Conservation (phyloP, 2,329 filamentous ascomycete species). For the Clarireedia paspali region DNA sequence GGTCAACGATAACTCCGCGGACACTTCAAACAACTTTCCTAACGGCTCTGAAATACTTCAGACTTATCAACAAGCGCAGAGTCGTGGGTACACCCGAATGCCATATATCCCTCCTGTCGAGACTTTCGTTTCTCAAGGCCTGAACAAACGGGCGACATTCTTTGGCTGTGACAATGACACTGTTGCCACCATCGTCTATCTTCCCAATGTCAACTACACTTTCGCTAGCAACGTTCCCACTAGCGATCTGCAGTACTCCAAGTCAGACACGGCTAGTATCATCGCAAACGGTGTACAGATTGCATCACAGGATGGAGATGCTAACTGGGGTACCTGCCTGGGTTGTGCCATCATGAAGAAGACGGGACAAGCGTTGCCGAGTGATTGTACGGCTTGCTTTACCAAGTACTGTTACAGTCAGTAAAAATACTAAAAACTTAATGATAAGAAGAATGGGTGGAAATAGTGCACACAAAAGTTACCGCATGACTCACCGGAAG, state of each 20-base stretch:
- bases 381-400: conserved; percentile 34
- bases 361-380: conserved; percentile 27
- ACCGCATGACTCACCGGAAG: too few species aligned
- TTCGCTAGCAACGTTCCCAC: conserved; percentile 28
- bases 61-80: conserved; percentile 19
- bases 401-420: conserved; percentile 32
- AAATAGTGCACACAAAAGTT: background rate
- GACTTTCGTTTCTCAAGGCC: conserved; percentile 28
- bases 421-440: background rate
- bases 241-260: conserved; percentile 30
- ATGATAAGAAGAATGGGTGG: background rate
- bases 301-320: conserved; percentile 29
- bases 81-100: conserved; percentile 31
- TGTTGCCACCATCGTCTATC: conserved; percentile 22
- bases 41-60: conserved; percentile 36
- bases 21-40: conserved; percentile 33
- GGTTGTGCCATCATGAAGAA: conserved; percentile 35
- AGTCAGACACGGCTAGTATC: conserved; percentile 31
- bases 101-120: conserved; percentile 35
- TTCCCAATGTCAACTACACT: conserved; percentile 37
- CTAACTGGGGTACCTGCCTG: conserved; percentile 33
- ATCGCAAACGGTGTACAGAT: conserved; percentile 34
- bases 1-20: conserved; percentile 38
- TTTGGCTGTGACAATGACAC: conserved; percentile 35
- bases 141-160: conserved; percentile 29